Base-by-base conservation (phyloP, 768 basidiomycete genomes). In the Fomitopsis pulvina region DNA sequence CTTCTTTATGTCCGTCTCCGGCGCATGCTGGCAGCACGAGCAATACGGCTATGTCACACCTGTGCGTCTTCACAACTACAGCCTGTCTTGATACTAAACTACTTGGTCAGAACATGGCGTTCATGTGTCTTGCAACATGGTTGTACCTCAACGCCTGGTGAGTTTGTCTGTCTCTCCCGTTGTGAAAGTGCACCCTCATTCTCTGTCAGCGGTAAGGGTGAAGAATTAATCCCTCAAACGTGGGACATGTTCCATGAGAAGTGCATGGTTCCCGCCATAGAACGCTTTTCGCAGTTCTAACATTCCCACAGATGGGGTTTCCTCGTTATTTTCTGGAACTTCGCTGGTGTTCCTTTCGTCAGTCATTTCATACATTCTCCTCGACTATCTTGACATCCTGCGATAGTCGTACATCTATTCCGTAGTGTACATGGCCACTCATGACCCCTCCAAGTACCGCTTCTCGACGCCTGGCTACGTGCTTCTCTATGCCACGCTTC, bases 181-280 rank as follows among this genome's bases (percentile, higher is more conserved):
- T n/a, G n/a, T 2, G 30, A 32, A n/a, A 53, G n/a, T 37, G 34
- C 4, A 5, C 2, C 56, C 52, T 49, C 52, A 26, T 12, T 3
- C 12, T 49, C 28, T 34, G 28, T 14, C 50, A 89, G 87, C 62
- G 88, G 79, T 52, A 96, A 96, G 66, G 93, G 87, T 37, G 93
- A 95, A 60, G 92, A 95, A 62, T 92, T 89, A 60, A 92, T 94
- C 54, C 91, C 92, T 5, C 91, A 95, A 67, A 94, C 92, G 2
- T 98, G 96, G 95, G 96, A 97, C 61, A 99, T 99, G 92, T 96
- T 85, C 73, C 91, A 95, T 60, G 95, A 99, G 64, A 99, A 99
- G 78, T 87, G 70, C 54, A 74, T 29, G 26, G 42, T 46, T 24
- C 20, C 21, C 6, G 52, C 12, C 18, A 54, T 37, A 51, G 24